Evolutionary conservation across 306 rosid genomes (phyloP).

Genomic region (Gillenia trifoliata): DNA sequence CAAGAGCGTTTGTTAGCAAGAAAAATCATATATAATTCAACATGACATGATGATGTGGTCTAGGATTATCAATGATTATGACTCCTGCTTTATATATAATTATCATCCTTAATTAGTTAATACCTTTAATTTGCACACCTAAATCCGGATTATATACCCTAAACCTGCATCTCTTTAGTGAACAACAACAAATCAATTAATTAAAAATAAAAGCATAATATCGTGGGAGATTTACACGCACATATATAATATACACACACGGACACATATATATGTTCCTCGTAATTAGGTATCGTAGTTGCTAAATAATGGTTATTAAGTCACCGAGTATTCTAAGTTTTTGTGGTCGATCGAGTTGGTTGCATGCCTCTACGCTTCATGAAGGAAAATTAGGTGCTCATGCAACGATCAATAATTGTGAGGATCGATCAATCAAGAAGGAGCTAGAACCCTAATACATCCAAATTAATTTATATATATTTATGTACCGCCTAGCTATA

Average conservation of each 20-base stretch:
- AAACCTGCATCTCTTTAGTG: background rate
- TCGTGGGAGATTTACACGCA: background rate
- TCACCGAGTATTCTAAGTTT: background rate
- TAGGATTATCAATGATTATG: background rate
- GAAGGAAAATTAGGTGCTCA: background rate
- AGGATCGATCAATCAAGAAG: background rate
- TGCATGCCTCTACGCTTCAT: background rate
- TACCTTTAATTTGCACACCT: background rate
- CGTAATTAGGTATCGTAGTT: background rate
- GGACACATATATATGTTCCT: no score
- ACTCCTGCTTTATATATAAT: background rate
- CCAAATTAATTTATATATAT: background rate
- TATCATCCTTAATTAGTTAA: background rate
- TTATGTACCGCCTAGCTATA: background rate
- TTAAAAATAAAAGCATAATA: background rate
- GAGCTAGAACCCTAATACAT: background rate
- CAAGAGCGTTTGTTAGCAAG: background rate
- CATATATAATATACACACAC: no score
- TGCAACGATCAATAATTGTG: background rate
- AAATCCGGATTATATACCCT: background rate
- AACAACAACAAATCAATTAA: background rate
- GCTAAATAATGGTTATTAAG: background rate
- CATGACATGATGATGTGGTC: background rate
- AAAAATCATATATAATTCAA: background rate
- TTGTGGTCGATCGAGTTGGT: background rate